These are phyloP conservation scores for Helicocarpus griseus DNA, from an alignment of 2,329 filamentous ascomycete genomes.

Conservation along the genomic window DNA sequence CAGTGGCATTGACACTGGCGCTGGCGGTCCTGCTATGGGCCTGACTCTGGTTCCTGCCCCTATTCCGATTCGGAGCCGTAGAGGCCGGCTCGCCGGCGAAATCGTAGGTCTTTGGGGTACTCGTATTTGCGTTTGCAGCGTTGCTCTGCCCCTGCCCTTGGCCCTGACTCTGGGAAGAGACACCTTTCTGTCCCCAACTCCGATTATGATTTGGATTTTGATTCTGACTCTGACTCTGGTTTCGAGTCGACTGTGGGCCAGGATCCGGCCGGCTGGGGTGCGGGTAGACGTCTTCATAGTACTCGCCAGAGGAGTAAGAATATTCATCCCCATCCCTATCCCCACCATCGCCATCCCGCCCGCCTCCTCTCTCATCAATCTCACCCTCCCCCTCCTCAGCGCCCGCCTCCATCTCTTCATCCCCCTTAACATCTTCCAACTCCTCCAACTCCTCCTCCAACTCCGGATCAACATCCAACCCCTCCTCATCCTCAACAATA, in stretches of 20 bases:
- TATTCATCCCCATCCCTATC: not conserved
- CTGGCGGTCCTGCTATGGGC: not conserved
- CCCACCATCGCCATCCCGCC: too few relatives aligned
- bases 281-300: not conserved
- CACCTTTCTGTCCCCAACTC: too few relatives aligned
- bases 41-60: not conserved
- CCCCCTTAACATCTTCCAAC: not conserved
- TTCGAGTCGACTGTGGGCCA: too few relatives aligned
- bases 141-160: too few relatives aligned
- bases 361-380: not conserved
- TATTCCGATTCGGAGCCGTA: not conserved
- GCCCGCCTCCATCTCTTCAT: not conserved
- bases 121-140: too few relatives aligned
- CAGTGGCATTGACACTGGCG: not conserved
- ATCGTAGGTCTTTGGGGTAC: not conserved
- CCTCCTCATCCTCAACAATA: not conserved
- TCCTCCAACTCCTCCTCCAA: not conserved
- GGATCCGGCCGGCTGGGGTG: not conserved
- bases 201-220: slow-evolving; percentile 7
- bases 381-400: not conserved
- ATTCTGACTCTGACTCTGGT: slow-evolving; percentile 12
- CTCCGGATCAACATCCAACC: not conserved
- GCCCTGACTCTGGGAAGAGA: not conserved
- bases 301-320: not conserved
- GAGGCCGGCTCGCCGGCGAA: not conserved